Conservation (phyloP, 2,329 filamentous ascomycete species). For the Colletotrichum sp. region DNA sequence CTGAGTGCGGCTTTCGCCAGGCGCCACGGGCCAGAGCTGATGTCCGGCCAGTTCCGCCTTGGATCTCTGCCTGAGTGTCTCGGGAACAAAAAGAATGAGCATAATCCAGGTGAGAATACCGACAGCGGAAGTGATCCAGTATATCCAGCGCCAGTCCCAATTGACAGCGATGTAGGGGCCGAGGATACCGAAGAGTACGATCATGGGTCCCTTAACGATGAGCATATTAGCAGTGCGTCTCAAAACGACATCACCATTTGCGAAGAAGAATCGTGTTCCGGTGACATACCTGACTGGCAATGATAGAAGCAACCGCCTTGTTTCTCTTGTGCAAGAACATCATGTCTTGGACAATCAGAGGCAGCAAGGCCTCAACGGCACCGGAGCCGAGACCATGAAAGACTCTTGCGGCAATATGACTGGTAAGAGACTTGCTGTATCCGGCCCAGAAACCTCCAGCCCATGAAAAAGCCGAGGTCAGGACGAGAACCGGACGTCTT, state of each 20-base stretch:
- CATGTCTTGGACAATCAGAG: constrained; percentile 40
- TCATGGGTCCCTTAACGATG: constrained; percentile 24
- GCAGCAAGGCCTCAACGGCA: constrained; percentile 36
- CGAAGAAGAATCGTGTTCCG: too few species aligned
- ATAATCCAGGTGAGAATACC: constrained; percentile 34
- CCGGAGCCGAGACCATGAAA: constrained; percentile 37
- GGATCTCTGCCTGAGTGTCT: constrained; percentile 35
- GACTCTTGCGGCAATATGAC: constrained; percentile 33
- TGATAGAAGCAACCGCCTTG: constrained; percentile 31
- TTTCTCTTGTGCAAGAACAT: constrained; percentile 40
- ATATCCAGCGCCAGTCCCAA: constrained; percentile 37
- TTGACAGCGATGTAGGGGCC: constrained; percentile 31
- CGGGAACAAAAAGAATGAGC: constrained; percentile 34
- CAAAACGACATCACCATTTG: too few species aligned
- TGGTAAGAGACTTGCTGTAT: constrained; percentile 28
- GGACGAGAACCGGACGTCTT: constrained; percentile 35
- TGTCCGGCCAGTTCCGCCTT: constrained; percentile 26
- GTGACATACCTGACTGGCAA: constrained; percentile 27
- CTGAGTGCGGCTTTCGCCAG: constrained; percentile 28
- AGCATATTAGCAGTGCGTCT: too few species aligned
- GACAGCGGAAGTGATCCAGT: constrained; percentile 31
- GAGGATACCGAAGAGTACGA: constrained; percentile 28
- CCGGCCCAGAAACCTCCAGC: constrained; percentile 37
- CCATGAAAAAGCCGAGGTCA: constrained; percentile 33
- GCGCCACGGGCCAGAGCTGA: constrained; percentile 25